These are phyloP conservation scores for Neofusicoccum sp. DNA, from an alignment of 2,329 filamentous ascomycete species.

Conservation along the genomic window DNA sequence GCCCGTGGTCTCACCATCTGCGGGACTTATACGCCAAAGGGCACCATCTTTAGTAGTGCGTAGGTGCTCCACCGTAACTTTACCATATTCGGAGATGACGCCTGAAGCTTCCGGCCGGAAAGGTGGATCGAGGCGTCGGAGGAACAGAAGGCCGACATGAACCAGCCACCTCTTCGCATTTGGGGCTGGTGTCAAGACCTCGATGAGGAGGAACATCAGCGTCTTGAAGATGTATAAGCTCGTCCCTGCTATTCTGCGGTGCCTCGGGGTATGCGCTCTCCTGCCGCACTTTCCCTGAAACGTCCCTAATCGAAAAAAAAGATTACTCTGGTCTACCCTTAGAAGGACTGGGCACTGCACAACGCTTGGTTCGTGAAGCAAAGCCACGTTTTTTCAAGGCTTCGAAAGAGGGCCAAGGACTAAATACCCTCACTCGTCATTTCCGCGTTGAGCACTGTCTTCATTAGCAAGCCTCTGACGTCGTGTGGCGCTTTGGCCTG, in stretches of 20 bases:
- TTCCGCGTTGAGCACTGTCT: too few species aligned
- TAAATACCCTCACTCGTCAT: too few species aligned
- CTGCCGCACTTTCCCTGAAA: neutral
- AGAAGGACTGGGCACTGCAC: constrained; percentile 17
- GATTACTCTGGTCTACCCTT: neutral
- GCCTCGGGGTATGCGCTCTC: constrained; percentile 22
- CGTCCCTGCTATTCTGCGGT: constrained; percentile 31
- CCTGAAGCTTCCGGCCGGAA: constrained; percentile 1
- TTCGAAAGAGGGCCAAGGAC: neutral
- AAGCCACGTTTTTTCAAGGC: neutral
- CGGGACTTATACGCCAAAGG: neutral
- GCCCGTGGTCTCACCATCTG: constrained; percentile 31
- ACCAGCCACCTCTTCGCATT: constrained; percentile 32
- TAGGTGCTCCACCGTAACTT: constrained; percentile 13
- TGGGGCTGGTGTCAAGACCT: constrained; percentile 38
- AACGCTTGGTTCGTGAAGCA: constrained; percentile 19
- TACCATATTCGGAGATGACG: constrained; percentile 3
- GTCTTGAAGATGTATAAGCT: constrained; percentile 38
- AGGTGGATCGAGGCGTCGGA: constrained; percentile 24
- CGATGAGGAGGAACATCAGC: constrained; percentile 37
- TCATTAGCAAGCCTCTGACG: too few species aligned
- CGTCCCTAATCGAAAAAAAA: neutral
- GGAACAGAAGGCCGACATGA: constrained; percentile 28
- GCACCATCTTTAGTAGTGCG: constrained; percentile 9
- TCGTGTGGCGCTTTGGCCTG: too few species aligned